Conservation (phyloP, 2,329 filamentous ascomycete species). For the Magnaporthales sp. region DNA sequence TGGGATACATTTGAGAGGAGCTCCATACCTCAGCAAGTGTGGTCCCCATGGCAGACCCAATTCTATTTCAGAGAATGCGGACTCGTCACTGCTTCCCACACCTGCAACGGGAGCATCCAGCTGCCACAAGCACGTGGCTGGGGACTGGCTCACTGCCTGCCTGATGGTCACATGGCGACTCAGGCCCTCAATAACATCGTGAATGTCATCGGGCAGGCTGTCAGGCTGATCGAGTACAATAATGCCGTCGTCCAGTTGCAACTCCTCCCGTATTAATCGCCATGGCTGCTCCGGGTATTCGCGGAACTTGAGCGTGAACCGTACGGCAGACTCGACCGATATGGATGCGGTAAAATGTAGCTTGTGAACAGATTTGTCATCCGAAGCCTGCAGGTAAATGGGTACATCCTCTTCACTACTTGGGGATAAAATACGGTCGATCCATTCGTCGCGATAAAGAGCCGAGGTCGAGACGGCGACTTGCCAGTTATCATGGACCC, state of each 20-base stretch:
- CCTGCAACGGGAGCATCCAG: constrained; percentile 47
- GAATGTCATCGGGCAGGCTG: constrained; percentile 30
- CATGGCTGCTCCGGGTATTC: constrained; percentile 42
- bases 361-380: constrained; percentile 21
- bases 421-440: constrained; percentile 36
- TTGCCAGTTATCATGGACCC: constrained; percentile 55
- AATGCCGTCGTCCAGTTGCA: constrained; percentile 53
- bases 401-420: constrained; percentile 23
- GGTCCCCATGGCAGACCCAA: constrained; percentile 55
- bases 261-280: constrained; percentile 63
- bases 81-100: constrained; percentile 47
- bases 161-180: constrained; percentile 46
- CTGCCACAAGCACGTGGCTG: constrained; percentile 63
- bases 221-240: constrained; percentile 31
- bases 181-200: constrained; percentile 47
- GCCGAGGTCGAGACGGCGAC: constrained; percentile 63
- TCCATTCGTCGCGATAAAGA: constrained; percentile 34
- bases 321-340: constrained; percentile 36
- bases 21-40: constrained; percentile 39
- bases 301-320: constrained; percentile 67
- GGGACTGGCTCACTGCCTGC: constrained; percentile 54
- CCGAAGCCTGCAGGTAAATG: constrained; percentile 39
- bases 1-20: background rate
- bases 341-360: constrained; percentile 49
- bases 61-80: constrained; percentile 44